Evolutionary conservation across 768 basidiomycete species (phyloP).

Genomic region (Rhodotorula toruloides): DNA sequence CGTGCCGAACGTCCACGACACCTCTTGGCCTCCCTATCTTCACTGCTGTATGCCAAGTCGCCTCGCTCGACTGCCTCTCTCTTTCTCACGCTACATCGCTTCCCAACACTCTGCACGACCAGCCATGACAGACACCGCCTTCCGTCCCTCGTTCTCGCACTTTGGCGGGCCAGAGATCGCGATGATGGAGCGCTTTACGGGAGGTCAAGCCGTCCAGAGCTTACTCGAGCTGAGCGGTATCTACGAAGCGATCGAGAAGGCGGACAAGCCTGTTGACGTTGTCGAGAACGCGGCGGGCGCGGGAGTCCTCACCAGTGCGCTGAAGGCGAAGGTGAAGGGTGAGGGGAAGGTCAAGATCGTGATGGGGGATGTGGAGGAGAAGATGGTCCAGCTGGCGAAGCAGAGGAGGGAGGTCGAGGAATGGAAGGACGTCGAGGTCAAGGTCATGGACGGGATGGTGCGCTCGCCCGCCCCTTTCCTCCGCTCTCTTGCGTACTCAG

Average conservation of each 20-base stretch:
- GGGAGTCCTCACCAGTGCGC: not conserved
- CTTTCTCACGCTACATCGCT: too few relatives aligned
- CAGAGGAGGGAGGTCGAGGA: not conserved
- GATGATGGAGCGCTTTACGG: not conserved
- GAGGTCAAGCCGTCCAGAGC: not conserved
- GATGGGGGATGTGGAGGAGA: not conserved
- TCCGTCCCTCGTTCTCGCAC: not conserved
- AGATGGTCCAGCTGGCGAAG: constrained; percentile 4
- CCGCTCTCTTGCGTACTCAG: too few relatives aligned
- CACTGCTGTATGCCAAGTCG: too few relatives aligned
- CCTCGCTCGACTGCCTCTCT: too few relatives aligned
- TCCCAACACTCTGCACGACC: too few relatives aligned
- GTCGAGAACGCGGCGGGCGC: not conserved
- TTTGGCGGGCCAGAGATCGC: not conserved
- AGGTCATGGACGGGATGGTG: not conserved
- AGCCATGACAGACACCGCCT: too few relatives aligned
- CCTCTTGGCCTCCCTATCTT: too few relatives aligned
- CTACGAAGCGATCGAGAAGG: not conserved
- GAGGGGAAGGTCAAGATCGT: not conserved
- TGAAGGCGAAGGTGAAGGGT: not conserved
- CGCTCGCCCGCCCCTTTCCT: not conserved
- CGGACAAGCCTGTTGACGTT: not conserved
- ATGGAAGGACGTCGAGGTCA: not conserved
- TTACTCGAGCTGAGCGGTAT: not conserved
- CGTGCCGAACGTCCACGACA: too few relatives aligned